Base-by-base conservation (phyloP, 345 rosid species). In the Barbarea vulgaris region DNA sequence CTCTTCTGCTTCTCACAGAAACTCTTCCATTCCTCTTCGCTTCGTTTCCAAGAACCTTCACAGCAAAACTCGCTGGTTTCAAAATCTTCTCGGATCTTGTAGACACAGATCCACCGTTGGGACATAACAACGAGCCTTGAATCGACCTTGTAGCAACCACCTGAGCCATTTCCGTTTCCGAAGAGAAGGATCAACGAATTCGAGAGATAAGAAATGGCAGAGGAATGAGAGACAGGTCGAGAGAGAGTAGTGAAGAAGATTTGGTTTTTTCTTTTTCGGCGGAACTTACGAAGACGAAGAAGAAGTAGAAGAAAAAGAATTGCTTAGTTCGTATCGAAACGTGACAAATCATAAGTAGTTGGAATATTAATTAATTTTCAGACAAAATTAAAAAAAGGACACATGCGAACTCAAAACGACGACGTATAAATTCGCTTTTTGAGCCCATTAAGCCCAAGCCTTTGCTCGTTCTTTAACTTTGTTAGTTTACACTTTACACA, bases 131-230 rank as follows among this genome's bases (percentile, higher is more conserved):
- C 1, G 95, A 83, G 53, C 78, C 72, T 61, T 82, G 90, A 60
- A 88, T 84, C 68, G 90, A 85, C 79, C 90, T 79, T 4, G 93
- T 85, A 31, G 92, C 91, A 51, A 85, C 93, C 67, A 88, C 88
- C 74, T 88, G 93, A 76, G 93, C 88, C 98, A 94, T 94, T 82
- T 48, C 15, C 17, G 47, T 31, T 44, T 36, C 7, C 25, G 44
- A 3, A 19, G 64, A 27, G 48, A 68, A 57, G 21, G 58, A 52
- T 18, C 50, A 64, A 73, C 19, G 62, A 60, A 60, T 25, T 60
- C 42, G 30, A 54, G 17, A 46, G 37, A 10, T 60, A 13, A 42
- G 27, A 33, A 24, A 18, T 63, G 9, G 64, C 36, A n/a, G 44
- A 22, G 9, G 61, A 62, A 39, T 14, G 57, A n/a, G 52, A 37